phyloP scores from a whole-genome alignment of 2,329 filamentous ascomycete species.

The Neobulgaria alba region DNA sequence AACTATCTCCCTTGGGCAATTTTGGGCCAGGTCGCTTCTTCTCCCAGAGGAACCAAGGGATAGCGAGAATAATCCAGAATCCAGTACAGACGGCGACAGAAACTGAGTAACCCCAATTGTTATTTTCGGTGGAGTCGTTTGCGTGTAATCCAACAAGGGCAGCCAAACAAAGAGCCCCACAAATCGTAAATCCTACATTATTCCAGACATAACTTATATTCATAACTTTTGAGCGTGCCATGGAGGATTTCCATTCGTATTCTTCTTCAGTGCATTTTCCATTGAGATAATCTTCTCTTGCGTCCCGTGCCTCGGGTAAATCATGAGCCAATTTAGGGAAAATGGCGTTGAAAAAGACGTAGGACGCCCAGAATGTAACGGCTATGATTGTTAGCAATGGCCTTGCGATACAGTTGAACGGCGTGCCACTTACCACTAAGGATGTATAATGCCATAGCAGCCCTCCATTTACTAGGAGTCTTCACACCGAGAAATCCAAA shows the following conservation, averaged over 20 bases:
- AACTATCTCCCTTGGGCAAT: conserved; percentile 22
- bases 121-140: conserved; percentile 18
- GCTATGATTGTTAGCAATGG: conserved; percentile 10
- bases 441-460: conserved; percentile 27
- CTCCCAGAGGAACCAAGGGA: conserved; percentile 28
- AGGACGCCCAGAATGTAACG: conserved; percentile 27
- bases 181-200: conserved; percentile 25
- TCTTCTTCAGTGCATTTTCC: conserved; percentile 19
- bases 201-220: conserved; percentile 27
- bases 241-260: conserved; percentile 23
- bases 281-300: conserved; percentile 17
- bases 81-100: conserved; percentile 25
- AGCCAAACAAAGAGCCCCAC: conserved; percentile 22
- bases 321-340: conserved; percentile 27
- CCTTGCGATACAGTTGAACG: not conserved
- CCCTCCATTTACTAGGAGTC: conserved; percentile 21
- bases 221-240: conserved; percentile 26
- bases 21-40: conserved; percentile 26
- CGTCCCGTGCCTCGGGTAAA: conserved; percentile 22
- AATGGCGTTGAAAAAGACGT: conserved; percentile 28
- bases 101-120: conserved; percentile 28
- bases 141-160: conserved; percentile 23
- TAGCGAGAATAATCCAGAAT: conserved; percentile 26
- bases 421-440: conserved; percentile 22
- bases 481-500: conserved; percentile 26